Conservation (phyloP, 2,329 filamentous ascomycete species). For the Colletotrichum sp. region DNA sequence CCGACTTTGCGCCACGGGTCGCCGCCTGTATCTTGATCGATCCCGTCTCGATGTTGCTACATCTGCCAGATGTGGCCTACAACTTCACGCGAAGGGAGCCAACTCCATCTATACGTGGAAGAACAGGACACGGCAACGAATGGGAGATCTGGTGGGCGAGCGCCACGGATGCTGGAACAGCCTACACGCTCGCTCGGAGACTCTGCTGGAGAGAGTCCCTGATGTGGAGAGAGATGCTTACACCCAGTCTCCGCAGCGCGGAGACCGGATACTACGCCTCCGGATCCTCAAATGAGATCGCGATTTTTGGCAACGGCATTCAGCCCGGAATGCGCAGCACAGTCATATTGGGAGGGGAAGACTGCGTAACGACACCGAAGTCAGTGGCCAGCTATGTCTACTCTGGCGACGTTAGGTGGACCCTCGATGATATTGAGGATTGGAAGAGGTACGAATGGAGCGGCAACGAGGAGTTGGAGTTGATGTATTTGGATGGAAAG, state of each 20-base stretch:
- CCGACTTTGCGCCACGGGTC: constrained; percentile 40
- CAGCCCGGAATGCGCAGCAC: constrained; percentile 34
- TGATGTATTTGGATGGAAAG: constrained; percentile 26
- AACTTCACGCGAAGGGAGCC: constrained; percentile 59
- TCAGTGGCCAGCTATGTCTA: constrained; percentile 27
- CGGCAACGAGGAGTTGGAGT: constrained; percentile 26
- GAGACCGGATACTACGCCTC: constrained; percentile 12
- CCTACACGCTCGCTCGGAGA: constrained; percentile 66
- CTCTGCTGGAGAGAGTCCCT: constrained; percentile 78
- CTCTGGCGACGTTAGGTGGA: constrained; percentile 21
- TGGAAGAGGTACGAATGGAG: constrained; percentile 23
- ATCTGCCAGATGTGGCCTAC: constrained; percentile 67
- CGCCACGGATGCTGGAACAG: constrained; percentile 70
- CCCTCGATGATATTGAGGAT: neutral
- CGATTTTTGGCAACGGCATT: constrained; percentile 7
- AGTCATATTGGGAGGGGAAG: constrained; percentile 25
- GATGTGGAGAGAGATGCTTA: constrained; percentile 71
- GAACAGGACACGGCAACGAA: constrained; percentile 60
- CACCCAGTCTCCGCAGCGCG: neutral
- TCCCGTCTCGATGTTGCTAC: constrained; percentile 64
- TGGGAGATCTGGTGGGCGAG: constrained; percentile 76
- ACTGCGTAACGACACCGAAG: constrained; percentile 24
- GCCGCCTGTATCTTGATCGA: constrained; percentile 60
- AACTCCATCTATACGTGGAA: constrained; percentile 21
- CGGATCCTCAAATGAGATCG: neutral